Evolutionary conservation across 495 filamentous ascomycete genomes (phyloP), one percentile per base, ranked within the genome.

Genomic region (Astrocystis sublimbata): DNA sequence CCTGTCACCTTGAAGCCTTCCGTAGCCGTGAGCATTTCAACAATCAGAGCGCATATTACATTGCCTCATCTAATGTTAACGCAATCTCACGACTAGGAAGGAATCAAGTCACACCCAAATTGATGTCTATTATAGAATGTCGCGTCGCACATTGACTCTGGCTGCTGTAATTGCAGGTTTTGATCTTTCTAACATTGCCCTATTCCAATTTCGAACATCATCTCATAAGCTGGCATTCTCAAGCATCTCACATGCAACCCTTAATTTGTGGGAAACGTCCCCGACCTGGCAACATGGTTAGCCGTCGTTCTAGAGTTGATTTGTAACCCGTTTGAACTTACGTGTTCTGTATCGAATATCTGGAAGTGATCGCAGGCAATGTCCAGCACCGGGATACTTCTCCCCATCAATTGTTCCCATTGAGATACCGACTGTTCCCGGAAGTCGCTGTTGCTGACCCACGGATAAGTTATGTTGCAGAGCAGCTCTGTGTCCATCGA

Each of bases 281-380:
- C 33, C 28, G 10, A 41, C 19, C 51, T 54, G 17, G 9, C 6
- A n/a, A 26, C 5, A 2, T 8, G 17, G 13, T 54, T 13, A 41
- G 50, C 31, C 36, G 12, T 6, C 31, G n/a, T 24, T 15, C 31
- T 15, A 50, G n/a, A 17, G 19, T 1, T 23, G 33, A 36, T 6
- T 3, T 31, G 17, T n/a, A 40, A 43, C 17, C 21, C 6, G n/a
- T 17, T 23, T 30, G 13, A 46, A 66, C 64, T 66, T 46, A 66
- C 64, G 35, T 64, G 21, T 49, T 52, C 43, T 24, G 61, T 21
- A 31, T 64, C 64, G 36, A 69, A 69, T 31, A 61, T 35, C 59
- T 69, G 42, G 38, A 69, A 69, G 52, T 69, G 66, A 61, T 69
- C 60, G 28, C 67, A 66, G 24, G 40, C 47, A 19, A 69, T 40